Conservation (phyloP, 1,284 basidiomycete genomes). For the Leccinum insolens region DNA sequence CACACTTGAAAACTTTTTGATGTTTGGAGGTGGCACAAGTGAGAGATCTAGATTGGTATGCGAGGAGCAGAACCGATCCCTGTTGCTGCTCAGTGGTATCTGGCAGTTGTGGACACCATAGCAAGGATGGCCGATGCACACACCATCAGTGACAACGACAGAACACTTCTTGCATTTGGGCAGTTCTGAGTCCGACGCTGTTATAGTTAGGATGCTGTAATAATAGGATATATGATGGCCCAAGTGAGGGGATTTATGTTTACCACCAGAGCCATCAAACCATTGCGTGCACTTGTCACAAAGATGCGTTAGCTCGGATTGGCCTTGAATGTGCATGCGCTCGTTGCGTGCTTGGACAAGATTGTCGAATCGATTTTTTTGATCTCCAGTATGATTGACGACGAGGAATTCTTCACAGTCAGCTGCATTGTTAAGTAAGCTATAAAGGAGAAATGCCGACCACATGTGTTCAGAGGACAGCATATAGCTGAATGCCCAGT, state of each 20-base stretch:
- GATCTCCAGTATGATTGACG: background rate
- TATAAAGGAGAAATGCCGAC: slow-evolving; percentile 4
- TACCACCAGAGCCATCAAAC: background rate
- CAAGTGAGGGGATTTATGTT: background rate
- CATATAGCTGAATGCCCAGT: background rate
- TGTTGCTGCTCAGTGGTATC: slow-evolving; percentile 11
- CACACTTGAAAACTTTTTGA: too few species aligned
- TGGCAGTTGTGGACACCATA: slow-evolving; percentile 25
- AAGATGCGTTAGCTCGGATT: slow-evolving; percentile 24
- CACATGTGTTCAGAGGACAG: slow-evolving; percentile 8
- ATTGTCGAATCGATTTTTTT: slow-evolving; percentile 13
- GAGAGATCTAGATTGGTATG: slow-evolving; percentile 11
- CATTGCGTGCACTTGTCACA: slow-evolving; percentile 27
- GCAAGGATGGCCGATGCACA: slow-evolving; percentile 22
- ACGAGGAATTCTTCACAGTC: background rate
- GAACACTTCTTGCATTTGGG: slow-evolving; percentile 8
- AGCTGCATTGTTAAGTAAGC: slow-evolving; percentile 4
- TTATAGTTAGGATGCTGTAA: background rate
- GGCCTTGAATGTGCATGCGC: slow-evolving; percentile 19
- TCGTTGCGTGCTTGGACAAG: slow-evolving; percentile 21
- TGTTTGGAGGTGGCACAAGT: too few species aligned
- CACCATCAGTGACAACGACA: slow-evolving; percentile 31
- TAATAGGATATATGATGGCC: background rate
- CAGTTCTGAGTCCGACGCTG: background rate
- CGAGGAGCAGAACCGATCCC: slow-evolving; percentile 24